Evolutionary conservation across 2,329 filamentous ascomycete species (phyloP).

Genomic region (Aphanocladium album): DNA sequence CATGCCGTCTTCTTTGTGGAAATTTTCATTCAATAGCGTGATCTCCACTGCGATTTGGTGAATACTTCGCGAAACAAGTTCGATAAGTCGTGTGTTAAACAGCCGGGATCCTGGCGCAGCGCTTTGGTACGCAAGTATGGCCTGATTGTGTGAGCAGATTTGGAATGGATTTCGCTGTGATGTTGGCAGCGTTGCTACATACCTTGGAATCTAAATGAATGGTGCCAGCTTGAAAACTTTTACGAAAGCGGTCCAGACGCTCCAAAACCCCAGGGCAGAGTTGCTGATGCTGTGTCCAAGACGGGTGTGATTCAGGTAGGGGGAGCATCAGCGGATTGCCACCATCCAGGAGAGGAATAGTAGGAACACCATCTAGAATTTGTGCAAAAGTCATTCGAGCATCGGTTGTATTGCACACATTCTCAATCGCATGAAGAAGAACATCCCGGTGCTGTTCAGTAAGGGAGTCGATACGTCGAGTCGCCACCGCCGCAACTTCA

Average conservation of each 20-base stretch:
- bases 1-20: slow-evolving; percentile 22
- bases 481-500: too few relatives aligned
- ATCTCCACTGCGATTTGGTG: slow-evolving; percentile 25
- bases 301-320: slow-evolving; percentile 12
- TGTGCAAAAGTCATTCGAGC: slow-evolving; percentile 20
- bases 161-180: not conserved
- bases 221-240: slow-evolving; percentile 4
- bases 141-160: slow-evolving; percentile 13
- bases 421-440: not conserved
- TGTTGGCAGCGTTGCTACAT: not conserved
- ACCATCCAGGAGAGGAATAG: slow-evolving; percentile 3
- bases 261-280: slow-evolving; percentile 19
- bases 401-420: slow-evolving; percentile 14
- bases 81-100: slow-evolving; percentile 27
- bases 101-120: slow-evolving; percentile 19
- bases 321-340: not conserved
- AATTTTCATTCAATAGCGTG: slow-evolving; percentile 20
- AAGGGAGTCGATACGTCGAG: not conserved
- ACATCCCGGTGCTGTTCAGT: not conserved
- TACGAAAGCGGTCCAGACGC: slow-evolving; percentile 15
- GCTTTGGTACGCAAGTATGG: slow-evolving; percentile 16
- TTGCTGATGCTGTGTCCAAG: slow-evolving; percentile 15
- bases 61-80: slow-evolving; percentile 24
- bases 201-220: slow-evolving; percentile 17
- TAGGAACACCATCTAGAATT: slow-evolving; percentile 21